Evolutionary conservation across 495 filamentous ascomycete species (phyloP).

Genomic region (Hypomontagnella submonticulosa): DNA sequence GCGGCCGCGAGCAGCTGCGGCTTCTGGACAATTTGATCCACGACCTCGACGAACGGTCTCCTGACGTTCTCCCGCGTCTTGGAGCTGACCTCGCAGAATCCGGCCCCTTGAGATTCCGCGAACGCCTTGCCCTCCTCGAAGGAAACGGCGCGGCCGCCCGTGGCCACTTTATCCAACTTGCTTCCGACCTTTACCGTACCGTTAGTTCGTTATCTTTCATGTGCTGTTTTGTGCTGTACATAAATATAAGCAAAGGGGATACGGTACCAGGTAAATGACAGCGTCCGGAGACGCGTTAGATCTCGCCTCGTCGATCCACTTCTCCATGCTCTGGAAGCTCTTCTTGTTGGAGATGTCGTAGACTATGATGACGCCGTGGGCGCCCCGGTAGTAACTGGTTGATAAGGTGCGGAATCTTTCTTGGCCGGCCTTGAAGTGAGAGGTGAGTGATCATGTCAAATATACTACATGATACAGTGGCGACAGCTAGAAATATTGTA

Average conservation of each 20-base stretch:
- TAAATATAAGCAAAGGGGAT: constrained; percentile 1
- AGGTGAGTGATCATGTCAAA: constrained; percentile 5
- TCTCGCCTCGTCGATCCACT: constrained; percentile 69
- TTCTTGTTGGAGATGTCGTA: constrained; percentile 68
- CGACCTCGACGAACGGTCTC: constrained; percentile 65
- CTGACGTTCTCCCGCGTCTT: constrained; percentile 66
- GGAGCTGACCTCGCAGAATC: constrained; percentile 66
- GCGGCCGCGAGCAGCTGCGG: constrained; percentile 54
- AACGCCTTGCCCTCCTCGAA: constrained; percentile 62
- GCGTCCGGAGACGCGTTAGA: constrained; percentile 62
- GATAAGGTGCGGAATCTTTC: constrained; percentile 71
- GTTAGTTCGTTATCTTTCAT: constrained; percentile 22
- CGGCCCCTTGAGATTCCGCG: constrained; percentile 58
- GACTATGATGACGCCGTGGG: constrained; percentile 68
- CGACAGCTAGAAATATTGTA: neutral
- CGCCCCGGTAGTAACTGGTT: constrained; percentile 69
- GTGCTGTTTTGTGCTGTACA: constrained; percentile 1
- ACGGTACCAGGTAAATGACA: constrained; percentile 62
- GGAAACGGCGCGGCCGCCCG: constrained; percentile 57
- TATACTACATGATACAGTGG: neutral
- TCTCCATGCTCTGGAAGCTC: constrained; percentile 66
- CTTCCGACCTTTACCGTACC: constrained; percentile 55
- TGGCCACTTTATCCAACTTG: constrained; percentile 63
- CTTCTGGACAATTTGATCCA: constrained; percentile 62
- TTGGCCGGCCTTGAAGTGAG: constrained; percentile 56